Evolutionary conservation across 31 red algal genomes (phyloP), one percentile per base, ranked within the genome.

Genomic region (Asparagopsis taxiformis): DNA sequence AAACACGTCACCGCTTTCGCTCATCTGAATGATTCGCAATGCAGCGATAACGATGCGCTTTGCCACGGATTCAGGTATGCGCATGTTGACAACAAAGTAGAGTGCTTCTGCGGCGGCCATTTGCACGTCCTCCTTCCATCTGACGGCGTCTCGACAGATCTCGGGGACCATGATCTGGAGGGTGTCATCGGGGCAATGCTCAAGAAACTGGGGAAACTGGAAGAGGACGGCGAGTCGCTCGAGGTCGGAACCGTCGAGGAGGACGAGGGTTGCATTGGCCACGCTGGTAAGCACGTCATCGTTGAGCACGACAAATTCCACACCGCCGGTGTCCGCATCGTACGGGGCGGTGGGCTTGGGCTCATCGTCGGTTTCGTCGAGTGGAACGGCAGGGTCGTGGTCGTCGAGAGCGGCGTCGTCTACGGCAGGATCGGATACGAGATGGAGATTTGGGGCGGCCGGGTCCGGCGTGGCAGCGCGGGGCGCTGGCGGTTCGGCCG

Each of bases 151-250:
- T 35, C 76, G 71, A 59, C 82, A 94, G 35, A 94, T 94, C 46
- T 88, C 82, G 13, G 91, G 91, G 26, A 94, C 84, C 91, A 94
- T 94, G 36, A 88, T 87, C 28, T 61, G 57, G 36, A 94, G 62
- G 30, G 91, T 94, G 31, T 94, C 91, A 43, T 78, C 77, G 3
- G 91, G 91, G 46, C 91, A 94, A 63, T 94, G 91, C 43, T 86
- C 81, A 29, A 94, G 74, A 83, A 94, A 94, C 83, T 94, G 91
- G 2, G 91, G 81, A 51, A 94, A 94, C 62, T 94, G 91, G 69
- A 82, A 82, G 25, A 94, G 70, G 51, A 94, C 91, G 38, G 91
- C 91, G 9, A 94, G 52, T 23, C 91, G 59, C 59, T 94, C 82
- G 32, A 94, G 68, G 77, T 94, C 91, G 56, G 75, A 81, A 16